Evolutionary conservation across 176 grass and related monocot species (phyloP).

Genomic region (Ananas comosus): DNA sequence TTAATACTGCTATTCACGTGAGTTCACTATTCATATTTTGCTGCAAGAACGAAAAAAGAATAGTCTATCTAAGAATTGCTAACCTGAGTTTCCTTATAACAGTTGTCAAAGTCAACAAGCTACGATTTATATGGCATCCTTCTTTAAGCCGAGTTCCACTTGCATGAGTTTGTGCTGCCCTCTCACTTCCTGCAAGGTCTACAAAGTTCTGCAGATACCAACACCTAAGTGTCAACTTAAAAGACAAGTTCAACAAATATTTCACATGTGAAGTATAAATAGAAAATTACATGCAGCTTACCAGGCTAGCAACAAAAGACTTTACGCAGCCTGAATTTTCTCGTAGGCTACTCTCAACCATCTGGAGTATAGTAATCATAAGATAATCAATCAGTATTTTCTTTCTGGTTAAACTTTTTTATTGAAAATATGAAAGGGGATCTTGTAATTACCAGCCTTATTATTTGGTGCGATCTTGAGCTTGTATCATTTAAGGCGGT

Average conservation of each 20-base stretch:
- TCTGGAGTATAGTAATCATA: constrained; percentile 34
- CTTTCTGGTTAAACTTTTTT: neutral
- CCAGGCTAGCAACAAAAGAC: constrained; percentile 91
- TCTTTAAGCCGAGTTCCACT: constrained; percentile 82
- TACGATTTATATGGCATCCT: constrained; percentile 94
- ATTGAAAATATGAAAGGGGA: neutral
- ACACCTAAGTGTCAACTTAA: constrained; percentile 24
- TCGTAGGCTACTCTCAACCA: constrained; percentile 63
- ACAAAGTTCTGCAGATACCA: constrained; percentile 74
- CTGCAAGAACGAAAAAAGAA: no score
- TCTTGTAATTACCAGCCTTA: constrained; percentile 70
- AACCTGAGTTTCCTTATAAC: constrained; percentile 98
- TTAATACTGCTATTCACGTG: no score
- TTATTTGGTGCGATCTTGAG: constrained; percentile 98
- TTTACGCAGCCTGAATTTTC: constrained; percentile 87
- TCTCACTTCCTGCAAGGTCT: constrained; percentile 98
- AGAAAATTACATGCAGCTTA: constrained; percentile 25
- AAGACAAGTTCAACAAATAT: constrained; percentile 10
- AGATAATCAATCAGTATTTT: constrained; percentile 26
- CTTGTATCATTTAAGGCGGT: constrained; percentile 91
- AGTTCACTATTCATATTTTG: no score
- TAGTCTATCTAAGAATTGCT: neutral
- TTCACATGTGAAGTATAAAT: neutral
- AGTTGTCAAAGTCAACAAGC: constrained; percentile 79
- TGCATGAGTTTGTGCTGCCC: constrained; percentile 87